phyloP scores from a whole-genome alignment of 1,139 yeast species.

The Martiniozyma asiatica region DNA sequence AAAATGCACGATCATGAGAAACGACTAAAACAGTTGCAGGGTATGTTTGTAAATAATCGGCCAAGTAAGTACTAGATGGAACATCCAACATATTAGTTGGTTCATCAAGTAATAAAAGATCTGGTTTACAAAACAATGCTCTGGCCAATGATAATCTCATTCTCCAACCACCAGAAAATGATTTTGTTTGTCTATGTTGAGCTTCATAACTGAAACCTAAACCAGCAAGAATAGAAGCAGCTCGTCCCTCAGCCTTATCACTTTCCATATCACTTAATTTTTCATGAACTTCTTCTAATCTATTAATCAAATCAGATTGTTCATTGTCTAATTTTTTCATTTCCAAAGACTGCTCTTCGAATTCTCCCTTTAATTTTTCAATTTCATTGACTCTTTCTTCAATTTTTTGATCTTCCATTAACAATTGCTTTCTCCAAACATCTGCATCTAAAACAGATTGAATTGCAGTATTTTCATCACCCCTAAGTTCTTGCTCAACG shows the following conservation, averaged over 20 bases:
- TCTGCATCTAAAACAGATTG: constrained; percentile 97
- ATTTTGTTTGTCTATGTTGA: constrained; percentile 70
- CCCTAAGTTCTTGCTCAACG: constrained; percentile 93
- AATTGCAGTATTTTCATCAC: constrained; percentile 82
- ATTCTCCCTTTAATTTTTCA: constrained; percentile 53
- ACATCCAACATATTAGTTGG: constrained; percentile 99
- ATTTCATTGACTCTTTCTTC: constrained; percentile 66
- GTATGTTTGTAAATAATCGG: constrained; percentile 78
- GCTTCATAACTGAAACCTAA: constrained; percentile 87
- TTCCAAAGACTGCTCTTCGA: constrained; percentile 77
- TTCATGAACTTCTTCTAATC: constrained; percentile 66
- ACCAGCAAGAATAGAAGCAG: constrained; percentile 89
- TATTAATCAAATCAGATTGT: constrained; percentile 71
- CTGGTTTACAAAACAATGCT: constrained; percentile 95
- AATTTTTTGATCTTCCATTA: constrained; percentile 65
- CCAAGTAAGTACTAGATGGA: constrained; percentile 89
- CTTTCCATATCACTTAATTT: constrained; percentile 88
- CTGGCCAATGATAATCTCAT: constrained; percentile 98
- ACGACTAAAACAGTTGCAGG: constrained; percentile 90
- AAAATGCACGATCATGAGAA: constrained; percentile 93
- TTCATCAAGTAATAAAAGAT: constrained; percentile 83
- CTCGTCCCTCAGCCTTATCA: constrained; percentile 95
- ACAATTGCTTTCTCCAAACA: constrained; percentile 90
- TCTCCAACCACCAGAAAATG: constrained; percentile 99
- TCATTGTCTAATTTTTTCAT: constrained; percentile 77